Base-by-base conservation (phyloP, 371 early-diverging fungal genomes). In the Rhizopus sp. region DNA sequence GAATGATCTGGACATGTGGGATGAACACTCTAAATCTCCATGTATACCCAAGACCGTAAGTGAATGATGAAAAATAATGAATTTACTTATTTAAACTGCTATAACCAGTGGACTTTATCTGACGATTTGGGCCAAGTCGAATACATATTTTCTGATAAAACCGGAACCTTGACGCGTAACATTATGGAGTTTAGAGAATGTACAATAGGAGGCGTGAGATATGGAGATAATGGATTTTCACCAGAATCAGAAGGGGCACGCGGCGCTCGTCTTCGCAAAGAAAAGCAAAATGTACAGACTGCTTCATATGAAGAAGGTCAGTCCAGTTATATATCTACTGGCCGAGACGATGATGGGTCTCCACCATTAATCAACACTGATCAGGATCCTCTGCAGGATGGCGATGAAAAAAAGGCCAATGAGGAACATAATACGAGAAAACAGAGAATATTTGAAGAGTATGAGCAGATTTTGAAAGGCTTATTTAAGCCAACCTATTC, bases 141-240 rank as follows among this genome's bases (percentile, higher is more conserved):
- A 64, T 98, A 95, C 72, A 86, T 99, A 8, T 93, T 98, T 66
- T 91, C 93, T 23, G 98, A 99, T 77, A 99, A 98, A 67, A 99
- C 99, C 35, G 99, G 99, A 8, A 98, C 99, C 3, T 77, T 99
- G 34, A 99, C 99, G n/a, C 86, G 90, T 64, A 99, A 99, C 71
- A 80, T 92, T 30, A 85, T 80, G 84, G 83, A 94, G 66, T 95
- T 96, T 62, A 88, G 93, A 33, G 91, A 91, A 72, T 93, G 92
- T 67, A 78, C 91, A 1, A 92, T 95, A 65, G 84, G 78, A 45
- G 95, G 94, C 31, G 78, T 77, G 15, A 73, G 89, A 13, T 96
- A 96, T 63, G 96, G 95, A 5, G 77, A 80, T 64, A 87, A 85
- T 62, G 85, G 84, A 5, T 83, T 85, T 63, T 68, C 80, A 7